A percentile compares a stretch with the other conserved stretches of the same genome.
Conservation (phyloP, 768 basidiomycete species). For the Tylopilus vinaceipallidus region DNA sequence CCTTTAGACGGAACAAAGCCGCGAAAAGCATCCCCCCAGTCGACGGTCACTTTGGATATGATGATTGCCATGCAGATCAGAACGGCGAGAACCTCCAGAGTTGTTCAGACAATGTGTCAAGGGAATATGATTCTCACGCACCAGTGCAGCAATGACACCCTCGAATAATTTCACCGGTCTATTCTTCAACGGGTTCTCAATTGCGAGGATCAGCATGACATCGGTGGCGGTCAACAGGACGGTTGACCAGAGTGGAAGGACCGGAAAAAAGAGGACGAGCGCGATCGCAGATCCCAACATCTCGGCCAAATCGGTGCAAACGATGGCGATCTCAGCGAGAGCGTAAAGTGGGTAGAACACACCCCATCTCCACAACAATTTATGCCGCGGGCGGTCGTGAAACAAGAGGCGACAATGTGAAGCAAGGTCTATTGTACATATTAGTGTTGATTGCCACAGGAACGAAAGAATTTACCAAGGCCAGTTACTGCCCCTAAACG, state of each 20-base stretch:
- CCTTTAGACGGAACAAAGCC: slow-evolving; percentile 75
- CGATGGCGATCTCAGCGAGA: slow-evolving; percentile 67
- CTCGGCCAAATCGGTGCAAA: slow-evolving; percentile 80
- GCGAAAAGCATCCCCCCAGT: slow-evolving; percentile 71
- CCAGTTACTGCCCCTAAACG: slow-evolving; percentile 83
- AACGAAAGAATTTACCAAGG: slow-evolving; percentile 47
- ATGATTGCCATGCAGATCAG: slow-evolving; percentile 78
- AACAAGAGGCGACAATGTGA: slow-evolving; percentile 63
- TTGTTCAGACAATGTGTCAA: not conserved
- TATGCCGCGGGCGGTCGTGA: slow-evolving; percentile 61
- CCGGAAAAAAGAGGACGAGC: slow-evolving; percentile 69
- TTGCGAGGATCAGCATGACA: slow-evolving; percentile 65
- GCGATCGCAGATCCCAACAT: slow-evolving; percentile 81
- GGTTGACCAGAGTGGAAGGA: slow-evolving; percentile 65
- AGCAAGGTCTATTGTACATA: slow-evolving; percentile 47
- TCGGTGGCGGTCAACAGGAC: slow-evolving; percentile 69
- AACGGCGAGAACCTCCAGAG: slow-evolving; percentile 58
- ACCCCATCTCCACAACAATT: slow-evolving; percentile 53
- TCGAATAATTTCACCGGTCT: slow-evolving; percentile 71
- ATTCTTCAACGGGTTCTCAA: slow-evolving; percentile 68
- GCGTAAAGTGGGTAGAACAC: slow-evolving; percentile 64
- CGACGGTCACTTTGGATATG: slow-evolving; percentile 63
- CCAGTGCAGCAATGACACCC: slow-evolving; percentile 57
- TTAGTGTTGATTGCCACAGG: slow-evolving; percentile 8
- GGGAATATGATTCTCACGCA: slow-evolving; percentile 29